These are phyloP conservation scores for Spatholobus suberectus DNA, from an alignment of 306 rosid genomes.

Conservation along the genomic window DNA sequence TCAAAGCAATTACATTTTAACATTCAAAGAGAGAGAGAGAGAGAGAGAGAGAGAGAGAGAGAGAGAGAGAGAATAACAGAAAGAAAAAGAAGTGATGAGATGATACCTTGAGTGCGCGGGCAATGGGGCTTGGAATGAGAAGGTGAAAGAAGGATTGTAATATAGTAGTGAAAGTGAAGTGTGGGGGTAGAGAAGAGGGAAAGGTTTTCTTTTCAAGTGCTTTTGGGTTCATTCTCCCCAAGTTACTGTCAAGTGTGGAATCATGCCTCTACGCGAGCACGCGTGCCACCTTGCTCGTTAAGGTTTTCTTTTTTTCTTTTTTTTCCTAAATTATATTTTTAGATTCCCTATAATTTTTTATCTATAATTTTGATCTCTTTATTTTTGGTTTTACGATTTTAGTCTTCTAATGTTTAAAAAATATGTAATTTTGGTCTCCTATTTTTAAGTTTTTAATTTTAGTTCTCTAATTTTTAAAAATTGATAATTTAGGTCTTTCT, in stretches of 20 bases:
- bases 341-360: too few relatives aligned
- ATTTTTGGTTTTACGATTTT: too few relatives aligned
- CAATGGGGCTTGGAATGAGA: constrained; percentile 3
- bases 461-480: too few relatives aligned
- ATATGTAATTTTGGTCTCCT: too few relatives aligned
- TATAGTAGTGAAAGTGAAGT: not conserved
- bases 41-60: not conserved
- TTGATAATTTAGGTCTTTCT: too few relatives aligned
- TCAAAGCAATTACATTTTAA: not conserved
- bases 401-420: too few relatives aligned
- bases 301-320: not conserved
- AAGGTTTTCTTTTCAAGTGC: constrained; percentile 1
- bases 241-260: not conserved
- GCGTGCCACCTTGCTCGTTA: not conserved
- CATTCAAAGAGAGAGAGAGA: not conserved
- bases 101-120: not conserved
- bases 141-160: not conserved
- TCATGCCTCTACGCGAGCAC: not conserved
- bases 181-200: not conserved
- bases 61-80: not conserved
- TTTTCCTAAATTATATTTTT: too few relatives aligned
- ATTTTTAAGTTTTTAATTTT: too few relatives aligned
- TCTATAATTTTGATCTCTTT: too few relatives aligned
- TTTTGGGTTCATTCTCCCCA: not conserved
- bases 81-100: not conserved